A percentile compares a stretch with the other conserved stretches of the same genome.
phyloP scores from a whole-genome alignment of 1,284 basidiomycete species.

The Lentinula novae-zelandiae region DNA sequence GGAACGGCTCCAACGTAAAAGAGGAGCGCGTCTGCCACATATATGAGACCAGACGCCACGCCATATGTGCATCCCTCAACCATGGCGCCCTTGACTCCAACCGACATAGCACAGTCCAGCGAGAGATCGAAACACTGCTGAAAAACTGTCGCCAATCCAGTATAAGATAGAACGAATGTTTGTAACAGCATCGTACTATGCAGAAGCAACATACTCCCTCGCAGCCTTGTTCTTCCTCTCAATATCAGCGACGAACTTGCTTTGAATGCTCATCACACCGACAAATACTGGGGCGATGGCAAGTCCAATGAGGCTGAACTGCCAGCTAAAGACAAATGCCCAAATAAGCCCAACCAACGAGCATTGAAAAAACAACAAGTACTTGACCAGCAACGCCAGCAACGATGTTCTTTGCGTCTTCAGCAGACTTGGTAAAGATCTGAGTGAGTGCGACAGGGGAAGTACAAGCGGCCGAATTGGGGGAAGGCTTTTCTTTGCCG shows the following conservation, averaged over 20 bases:
- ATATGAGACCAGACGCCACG: slow-evolving; percentile 78
- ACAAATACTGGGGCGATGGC: slow-evolving; percentile 86
- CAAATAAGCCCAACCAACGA: slow-evolving; percentile 82
- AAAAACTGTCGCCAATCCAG: slow-evolving; percentile 85
- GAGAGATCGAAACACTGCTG: slow-evolving; percentile 63
- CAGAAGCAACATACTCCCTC: no score
- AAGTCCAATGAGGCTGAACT: slow-evolving; percentile 88
- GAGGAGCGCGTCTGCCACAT: slow-evolving; percentile 84
- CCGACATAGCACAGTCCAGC: slow-evolving; percentile 56
- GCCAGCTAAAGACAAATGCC: slow-evolving; percentile 85
- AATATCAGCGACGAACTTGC: slow-evolving; percentile 62
- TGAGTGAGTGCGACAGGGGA: slow-evolving; percentile 66
- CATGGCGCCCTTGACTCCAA: slow-evolving; percentile 77
- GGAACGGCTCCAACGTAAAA: slow-evolving; percentile 91
- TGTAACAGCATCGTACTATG: no score
- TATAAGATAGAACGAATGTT: no score
- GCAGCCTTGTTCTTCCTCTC: slow-evolving; percentile 81
- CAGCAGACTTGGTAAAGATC: slow-evolving; percentile 84
- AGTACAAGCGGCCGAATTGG: background rate
- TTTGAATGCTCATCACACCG: slow-evolving; percentile 69
- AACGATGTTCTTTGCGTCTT: slow-evolving; percentile 83
- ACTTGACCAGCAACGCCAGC: slow-evolving; percentile 72
- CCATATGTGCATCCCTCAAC: slow-evolving; percentile 84
- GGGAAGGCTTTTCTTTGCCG: slow-evolving; percentile 36
- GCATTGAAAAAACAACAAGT: slow-evolving; percentile 77